Evolutionary conservation across 352 stramenopile species (phyloP).

Genomic region (Globisporangium barbulae): DNA sequence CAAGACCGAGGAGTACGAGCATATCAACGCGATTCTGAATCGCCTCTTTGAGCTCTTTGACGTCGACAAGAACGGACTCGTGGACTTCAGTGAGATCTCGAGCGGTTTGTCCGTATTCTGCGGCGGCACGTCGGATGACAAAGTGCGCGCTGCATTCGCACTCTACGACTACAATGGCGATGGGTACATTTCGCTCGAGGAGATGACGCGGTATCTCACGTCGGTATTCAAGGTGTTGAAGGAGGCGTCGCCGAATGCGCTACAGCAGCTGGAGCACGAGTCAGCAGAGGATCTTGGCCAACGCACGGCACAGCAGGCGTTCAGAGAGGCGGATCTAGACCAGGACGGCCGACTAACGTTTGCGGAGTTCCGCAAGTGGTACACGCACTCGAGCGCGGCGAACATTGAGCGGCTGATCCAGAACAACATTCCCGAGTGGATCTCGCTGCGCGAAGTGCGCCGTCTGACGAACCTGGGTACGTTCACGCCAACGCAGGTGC

Average conservation of each 20-base stretch:
- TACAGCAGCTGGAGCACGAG: constrained; percentile 47
- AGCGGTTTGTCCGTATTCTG: constrained; percentile 84
- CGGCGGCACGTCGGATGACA: constrained; percentile 73
- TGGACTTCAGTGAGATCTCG: constrained; percentile 87
- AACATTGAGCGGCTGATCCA: constrained; percentile 80
- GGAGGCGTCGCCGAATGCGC: constrained; percentile 52
- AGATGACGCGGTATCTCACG: constrained; percentile 85
- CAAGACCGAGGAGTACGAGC: constrained; percentile 49
- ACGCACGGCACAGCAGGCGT: constrained; percentile 70
- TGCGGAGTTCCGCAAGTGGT: constrained; percentile 81
- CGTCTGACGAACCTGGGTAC: constrained; percentile 72
- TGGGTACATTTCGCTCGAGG: constrained; percentile 76
- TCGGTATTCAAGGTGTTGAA: constrained; percentile 85
- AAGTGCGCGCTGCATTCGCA: constrained; percentile 71
- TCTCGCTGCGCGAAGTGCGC: constrained; percentile 72
- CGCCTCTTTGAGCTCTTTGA: constrained; percentile 84
- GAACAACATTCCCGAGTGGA: constrained; percentile 74
- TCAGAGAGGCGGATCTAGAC: constrained; percentile 68
- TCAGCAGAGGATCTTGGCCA: constrained; percentile 56
- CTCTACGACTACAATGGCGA: constrained; percentile 86
- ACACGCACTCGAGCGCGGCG: constrained; percentile 62
- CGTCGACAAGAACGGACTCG: constrained; percentile 76
- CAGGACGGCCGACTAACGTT: constrained; percentile 71
- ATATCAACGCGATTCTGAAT: constrained; percentile 72
- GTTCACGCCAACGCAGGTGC: constrained; percentile 66